These are phyloP conservation scores for Pichia cephalocereana DNA, from an alignment of 805 yeast genomes.

Conservation along the genomic window DNA sequence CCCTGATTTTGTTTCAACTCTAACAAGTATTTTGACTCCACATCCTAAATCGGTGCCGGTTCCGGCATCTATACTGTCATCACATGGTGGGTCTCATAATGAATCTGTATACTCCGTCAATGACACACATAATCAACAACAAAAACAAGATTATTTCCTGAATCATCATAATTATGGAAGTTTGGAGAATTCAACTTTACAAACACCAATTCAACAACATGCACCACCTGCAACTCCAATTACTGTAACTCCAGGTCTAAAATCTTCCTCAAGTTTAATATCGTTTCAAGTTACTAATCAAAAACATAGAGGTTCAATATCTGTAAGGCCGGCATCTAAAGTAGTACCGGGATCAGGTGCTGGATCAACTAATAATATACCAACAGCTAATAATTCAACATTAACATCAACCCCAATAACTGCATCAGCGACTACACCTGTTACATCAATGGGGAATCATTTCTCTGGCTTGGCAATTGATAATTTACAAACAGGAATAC, in stretches of 20 bases:
- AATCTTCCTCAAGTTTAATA: slow-evolving; percentile 22
- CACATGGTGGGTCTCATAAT: not conserved
- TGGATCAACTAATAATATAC: slow-evolving; percentile 9
- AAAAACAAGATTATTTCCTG: not conserved
- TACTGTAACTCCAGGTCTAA: slow-evolving; percentile 8
- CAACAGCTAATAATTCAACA: not conserved
- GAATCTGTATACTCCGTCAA: not conserved
- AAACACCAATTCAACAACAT: not conserved
- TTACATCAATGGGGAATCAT: no score
- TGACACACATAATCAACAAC: not conserved
- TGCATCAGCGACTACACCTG: not conserved
- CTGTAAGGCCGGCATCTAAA: slow-evolving; percentile 40
- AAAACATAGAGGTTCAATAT: slow-evolving; percentile 50
- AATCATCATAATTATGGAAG: not conserved
- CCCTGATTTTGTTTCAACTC: not conserved
- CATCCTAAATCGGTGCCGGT: not conserved
- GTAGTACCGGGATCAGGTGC: slow-evolving; percentile 18
- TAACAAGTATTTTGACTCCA: not conserved
- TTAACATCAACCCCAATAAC: slow-evolving; percentile 14
- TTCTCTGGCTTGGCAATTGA: no score
- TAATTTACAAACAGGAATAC: no score
- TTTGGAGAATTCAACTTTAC: not conserved
- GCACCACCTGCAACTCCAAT: slow-evolving; percentile 4
- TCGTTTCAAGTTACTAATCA: slow-evolving; percentile 39
- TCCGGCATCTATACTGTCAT: slow-evolving; percentile 5